Evolutionary conservation across 2,329 filamentous ascomycete species (phyloP), one percentile per base, ranked within the genome.

Genomic region (Penicillium sp.): DNA sequence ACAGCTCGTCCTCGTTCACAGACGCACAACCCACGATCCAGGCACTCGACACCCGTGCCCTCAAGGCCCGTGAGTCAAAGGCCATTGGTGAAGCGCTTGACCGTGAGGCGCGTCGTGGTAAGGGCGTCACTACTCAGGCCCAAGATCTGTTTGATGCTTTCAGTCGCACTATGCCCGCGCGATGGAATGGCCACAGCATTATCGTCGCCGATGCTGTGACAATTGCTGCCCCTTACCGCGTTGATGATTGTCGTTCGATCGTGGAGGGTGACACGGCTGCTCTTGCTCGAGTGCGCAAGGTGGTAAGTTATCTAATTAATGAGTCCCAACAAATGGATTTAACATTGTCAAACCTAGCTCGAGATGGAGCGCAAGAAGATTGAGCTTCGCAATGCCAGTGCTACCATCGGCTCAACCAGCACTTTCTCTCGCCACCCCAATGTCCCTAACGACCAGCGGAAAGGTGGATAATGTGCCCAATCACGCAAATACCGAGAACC

Each of bases 111-210:
- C 79, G 81, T 53, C 78, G 80, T 57, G 84, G 84, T 53, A 85
- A 84, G 70, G 84, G 84, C 10, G 85, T 87, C 8, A 83, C 78
- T 38, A 79, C 76, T 38, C 84, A 86, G 61, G 85, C 81, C 27
- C 85, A 88, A 71, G 84, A 85, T 53, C 75, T 88, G 16, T 88
- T 85, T 64, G 84, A 87, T 74, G 79, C 81, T 11, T 78, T 88
- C 53, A 81, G 79, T 59, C 79, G 83, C 64, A 84, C 83, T 71
- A 85, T 84, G 68, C 84, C 83, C 10, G 79, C 82, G 29, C 78
- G 82, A 58, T 88, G 85, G 85, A 79, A 84, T 62, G 81, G 81
- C 19, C 75, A 77, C 34, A 78, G 78, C 50, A 87, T 88, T 60
- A 77, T 87, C 53, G 81, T 86, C 47, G 83, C 82, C 51, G 84